phyloP scores from a whole-genome alignment of 2,329 filamentous ascomycete genomes.

The Sporothrix variecibatus region DNA sequence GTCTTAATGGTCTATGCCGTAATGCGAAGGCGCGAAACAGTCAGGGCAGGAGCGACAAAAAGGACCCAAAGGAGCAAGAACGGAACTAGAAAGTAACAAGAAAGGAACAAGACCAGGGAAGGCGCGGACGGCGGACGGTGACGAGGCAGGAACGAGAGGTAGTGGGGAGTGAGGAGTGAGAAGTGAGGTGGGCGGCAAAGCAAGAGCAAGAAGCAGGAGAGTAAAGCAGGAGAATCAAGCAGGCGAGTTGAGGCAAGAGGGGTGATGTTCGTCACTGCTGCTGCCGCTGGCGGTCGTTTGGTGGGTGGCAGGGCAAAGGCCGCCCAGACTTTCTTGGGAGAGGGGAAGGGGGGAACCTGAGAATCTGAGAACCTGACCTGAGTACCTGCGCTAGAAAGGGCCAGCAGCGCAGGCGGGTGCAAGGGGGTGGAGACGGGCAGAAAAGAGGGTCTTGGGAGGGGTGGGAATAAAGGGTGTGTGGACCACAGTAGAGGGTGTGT shows the following conservation, averaged over 20 bases:
- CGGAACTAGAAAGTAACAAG: not conserved
- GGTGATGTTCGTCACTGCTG: not conserved
- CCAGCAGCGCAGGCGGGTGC: conserved; percentile 16
- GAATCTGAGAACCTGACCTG: not conserved
- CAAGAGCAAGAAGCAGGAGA: too few species aligned
- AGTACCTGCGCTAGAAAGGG: conserved; percentile 29
- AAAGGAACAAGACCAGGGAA: not conserved
- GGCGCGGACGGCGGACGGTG: not conserved
- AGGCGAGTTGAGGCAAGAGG: not conserved
- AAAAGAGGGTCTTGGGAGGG: not conserved
- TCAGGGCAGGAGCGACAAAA: not conserved
- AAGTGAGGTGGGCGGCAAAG: not conserved
- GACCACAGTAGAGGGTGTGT: not conserved
- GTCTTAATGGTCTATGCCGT: not conserved
- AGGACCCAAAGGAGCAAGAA: too few species aligned
- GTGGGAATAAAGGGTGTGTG: not conserved
- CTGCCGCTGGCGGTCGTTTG: not conserved
- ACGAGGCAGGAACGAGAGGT: not conserved
- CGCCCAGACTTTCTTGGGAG: not conserved
- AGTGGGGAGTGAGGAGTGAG: not conserved
- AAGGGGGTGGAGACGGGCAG: conserved; percentile 16
- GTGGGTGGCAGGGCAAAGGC: not conserved
- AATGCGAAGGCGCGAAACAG: not conserved
- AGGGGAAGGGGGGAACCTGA: not conserved
- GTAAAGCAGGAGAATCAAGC: too few species aligned